phyloP scores from a whole-genome alignment of 768 basidiomycete genomes.

The Mycena alexandri region DNA sequence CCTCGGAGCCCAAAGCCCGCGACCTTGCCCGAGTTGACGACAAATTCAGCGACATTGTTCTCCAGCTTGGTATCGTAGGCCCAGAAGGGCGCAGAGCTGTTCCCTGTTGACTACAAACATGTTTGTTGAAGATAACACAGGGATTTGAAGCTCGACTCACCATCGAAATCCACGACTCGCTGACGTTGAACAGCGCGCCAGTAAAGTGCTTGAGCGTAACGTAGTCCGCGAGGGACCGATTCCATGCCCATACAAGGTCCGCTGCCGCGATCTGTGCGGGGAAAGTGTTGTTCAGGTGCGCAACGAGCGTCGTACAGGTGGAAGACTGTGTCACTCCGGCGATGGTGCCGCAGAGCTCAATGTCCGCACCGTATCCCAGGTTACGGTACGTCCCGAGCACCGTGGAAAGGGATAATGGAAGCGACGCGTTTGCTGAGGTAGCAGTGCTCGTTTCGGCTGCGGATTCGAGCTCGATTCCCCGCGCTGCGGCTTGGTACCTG shows the following conservation, averaged over 20 bases:
- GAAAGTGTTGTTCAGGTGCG: background rate
- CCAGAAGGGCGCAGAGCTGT: slow-evolving; percentile 10
- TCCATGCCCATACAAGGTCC: slow-evolving; percentile 9
- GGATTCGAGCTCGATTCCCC: no score
- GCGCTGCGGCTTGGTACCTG: background rate
- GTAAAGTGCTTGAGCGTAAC: background rate
- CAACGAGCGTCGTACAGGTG: background rate
- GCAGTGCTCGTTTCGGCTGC: background rate
- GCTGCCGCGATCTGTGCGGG: background rate
- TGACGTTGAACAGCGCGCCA: slow-evolving; percentile 10
- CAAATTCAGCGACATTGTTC: slow-evolving; percentile 11
- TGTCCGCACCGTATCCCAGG: slow-evolving; percentile 8
- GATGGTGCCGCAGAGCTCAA: slow-evolving; percentile 6
- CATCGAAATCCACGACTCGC: slow-evolving; percentile 1
- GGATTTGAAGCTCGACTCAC: background rate
- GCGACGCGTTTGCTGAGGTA: background rate
- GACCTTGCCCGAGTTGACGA: background rate
- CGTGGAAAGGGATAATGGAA: background rate
- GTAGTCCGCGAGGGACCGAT: background rate
- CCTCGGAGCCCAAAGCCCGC: slow-evolving; percentile 14
- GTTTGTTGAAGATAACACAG: no score
- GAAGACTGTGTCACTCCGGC: background rate
- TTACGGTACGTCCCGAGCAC: background rate
- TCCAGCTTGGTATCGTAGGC: background rate
- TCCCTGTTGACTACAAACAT: background rate